Base-by-base conservation (phyloP, 805 yeast genomes). In the Saccharomycopsis malanga region DNA sequence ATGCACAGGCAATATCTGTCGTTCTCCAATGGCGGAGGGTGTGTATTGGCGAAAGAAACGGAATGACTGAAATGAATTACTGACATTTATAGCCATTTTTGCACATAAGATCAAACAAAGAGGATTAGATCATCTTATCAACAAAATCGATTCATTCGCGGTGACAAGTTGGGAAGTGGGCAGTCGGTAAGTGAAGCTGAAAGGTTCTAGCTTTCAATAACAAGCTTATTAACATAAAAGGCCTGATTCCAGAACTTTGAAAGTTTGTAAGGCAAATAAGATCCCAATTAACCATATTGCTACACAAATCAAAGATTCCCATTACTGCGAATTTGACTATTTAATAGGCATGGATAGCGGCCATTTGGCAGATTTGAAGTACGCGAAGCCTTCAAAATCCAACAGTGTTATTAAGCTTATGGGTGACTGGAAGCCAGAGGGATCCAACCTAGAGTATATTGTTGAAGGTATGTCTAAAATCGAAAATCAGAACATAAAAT, bases 1-100 rank as follows among this genome's bases (percentile, higher is more conserved):
- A 14, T 48, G 51, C 17, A 48, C 51, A 2, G 51, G 51, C 22
- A 48, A 48, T 41, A 48, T 48, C n/a, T 48, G 51, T 39, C 47
- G 51, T 24, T 48, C 51, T 3, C 42, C 51, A 7, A 48, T 48
- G 51, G 51, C 51, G 4, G 51, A 48, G 30, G 49, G 48, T 41
- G 14, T 10, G 44, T 41, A 12, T n/a, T n/a, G n/a, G n/a, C n/a
- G n/a, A n/a, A n/a, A n/a, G n/a, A n/a, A n/a, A n/a, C n/a, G 5
- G n/a, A 27, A 29, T 12, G n/a, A 29, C 14, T 12, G 42, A 14
- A n/a, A 23, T 12, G n/a, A 12, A 35, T 15, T 35, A 18, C 5
- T 21, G 27, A 7, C 23, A 27, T 27, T 27, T 7, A 12, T 41
- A 45, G 50, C 44, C 12, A 24, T 48, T 21, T 48, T 48, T 23